Evolutionary conservation across 495 filamentous ascomycete genomes (phyloP).

Genomic region (Penicillium daleae): DNA sequence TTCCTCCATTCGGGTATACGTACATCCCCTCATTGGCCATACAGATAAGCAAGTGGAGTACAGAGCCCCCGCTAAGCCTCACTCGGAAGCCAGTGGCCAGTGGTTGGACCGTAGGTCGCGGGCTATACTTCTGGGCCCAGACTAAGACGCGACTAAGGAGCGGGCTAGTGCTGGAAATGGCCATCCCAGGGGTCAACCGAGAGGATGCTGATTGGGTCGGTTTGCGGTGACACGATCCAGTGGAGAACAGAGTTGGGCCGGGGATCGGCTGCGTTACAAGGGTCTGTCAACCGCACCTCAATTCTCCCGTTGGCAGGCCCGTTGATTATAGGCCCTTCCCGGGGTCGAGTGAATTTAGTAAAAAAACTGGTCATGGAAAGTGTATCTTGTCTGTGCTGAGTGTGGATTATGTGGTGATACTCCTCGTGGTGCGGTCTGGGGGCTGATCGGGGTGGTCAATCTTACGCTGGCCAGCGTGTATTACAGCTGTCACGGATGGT

Average conservation of each 20-base stretch:
- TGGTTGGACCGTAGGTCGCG: neutral
- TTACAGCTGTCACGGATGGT: neutral
- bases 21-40: constrained; percentile 21
- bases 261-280: constrained; percentile 19
- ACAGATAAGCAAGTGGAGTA: constrained; percentile 37
- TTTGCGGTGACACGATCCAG: constrained; percentile 26
- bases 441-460: constrained; percentile 1
- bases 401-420: neutral
- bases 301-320: neutral
- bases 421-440: neutral
- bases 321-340: constrained; percentile 1
- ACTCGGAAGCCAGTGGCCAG: neutral
- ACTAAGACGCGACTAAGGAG: neutral
- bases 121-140: constrained; percentile 5
- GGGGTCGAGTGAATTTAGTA: constrained; percentile 24
- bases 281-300: constrained; percentile 10
- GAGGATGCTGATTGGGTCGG: constrained; percentile 17
- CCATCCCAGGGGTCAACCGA: constrained; percentile 16
- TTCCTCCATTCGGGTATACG: neutral
- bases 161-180: constrained; percentile 7
- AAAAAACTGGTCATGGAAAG: constrained; percentile 20
- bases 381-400: constrained; percentile 17
- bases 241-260: constrained; percentile 23
- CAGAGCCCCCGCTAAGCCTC: constrained; percentile 9
- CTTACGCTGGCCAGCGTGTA: neutral